A percentile compares a stretch with the other conserved stretches of the same genome.
These are phyloP conservation scores for Monilinia polystroma DNA, from an alignment of 2,329 filamentous ascomycete genomes.

Conservation along the genomic window DNA sequence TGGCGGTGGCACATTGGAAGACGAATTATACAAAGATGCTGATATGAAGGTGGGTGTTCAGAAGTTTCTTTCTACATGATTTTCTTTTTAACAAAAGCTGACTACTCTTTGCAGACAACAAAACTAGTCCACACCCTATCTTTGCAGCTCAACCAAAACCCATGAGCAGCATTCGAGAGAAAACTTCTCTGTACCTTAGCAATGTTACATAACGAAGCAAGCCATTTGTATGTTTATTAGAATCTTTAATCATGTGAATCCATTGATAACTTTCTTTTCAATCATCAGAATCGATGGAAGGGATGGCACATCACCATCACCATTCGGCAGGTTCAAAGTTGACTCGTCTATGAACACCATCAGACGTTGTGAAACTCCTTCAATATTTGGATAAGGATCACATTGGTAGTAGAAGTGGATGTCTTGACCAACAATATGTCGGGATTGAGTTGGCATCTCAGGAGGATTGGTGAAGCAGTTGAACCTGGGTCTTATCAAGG, in stretches of 20 bases:
- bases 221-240: too few relatives aligned
- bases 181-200: too few relatives aligned
- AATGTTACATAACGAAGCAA: too few relatives aligned
- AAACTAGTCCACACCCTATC: too few relatives aligned
- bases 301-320: not conserved
- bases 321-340: not conserved
- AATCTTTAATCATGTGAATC: not conserved
- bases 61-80: too few relatives aligned
- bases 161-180: too few relatives aligned
- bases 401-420: slow-evolving; percentile 44
- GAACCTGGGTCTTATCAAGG: not conserved
- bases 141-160: too few relatives aligned
- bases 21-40: too few relatives aligned
- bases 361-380: slow-evolving; percentile 46
- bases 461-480: slow-evolving; percentile 57
- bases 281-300: not conserved
- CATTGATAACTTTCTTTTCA: not conserved
- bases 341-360: slow-evolving; percentile 34
- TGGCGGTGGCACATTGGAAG: too few relatives aligned
- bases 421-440: slow-evolving; percentile 57
- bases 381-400: slow-evolving; percentile 47
- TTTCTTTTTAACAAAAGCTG: too few relatives aligned
- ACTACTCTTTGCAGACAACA: too few relatives aligned
- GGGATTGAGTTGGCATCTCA: slow-evolving; percentile 58
- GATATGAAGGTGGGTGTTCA: too few relatives aligned